A percentile compares a stretch with the other conserved stretches of the same genome.
Conservation (phyloP, 306 rosid species). For the Lotus japonicus region DNA sequence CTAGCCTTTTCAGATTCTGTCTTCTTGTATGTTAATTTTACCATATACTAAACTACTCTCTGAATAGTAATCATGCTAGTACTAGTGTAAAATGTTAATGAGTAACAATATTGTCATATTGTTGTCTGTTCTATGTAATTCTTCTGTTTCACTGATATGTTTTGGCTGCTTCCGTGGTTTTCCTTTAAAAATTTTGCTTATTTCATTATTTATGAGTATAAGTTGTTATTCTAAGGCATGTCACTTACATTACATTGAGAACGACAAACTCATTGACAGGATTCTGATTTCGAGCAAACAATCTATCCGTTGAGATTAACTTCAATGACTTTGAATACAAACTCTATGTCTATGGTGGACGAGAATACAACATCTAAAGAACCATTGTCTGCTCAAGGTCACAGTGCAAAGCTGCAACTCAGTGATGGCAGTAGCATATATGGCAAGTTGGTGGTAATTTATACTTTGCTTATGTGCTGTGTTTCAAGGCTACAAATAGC, state of each 20-base stretch:
- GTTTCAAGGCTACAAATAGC: background rate
- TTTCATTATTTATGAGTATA: background rate
- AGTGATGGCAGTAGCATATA: constrained; percentile 69
- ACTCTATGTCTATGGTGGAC: constrained; percentile 32
- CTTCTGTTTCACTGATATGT: constrained; percentile 1
- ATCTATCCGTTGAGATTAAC: constrained; percentile 57
- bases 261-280: constrained; percentile 40
- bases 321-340: constrained; percentile 49
- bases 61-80: constrained; percentile 6
- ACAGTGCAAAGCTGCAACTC: constrained; percentile 64
- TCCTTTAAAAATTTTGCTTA: background rate
- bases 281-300: constrained; percentile 58
- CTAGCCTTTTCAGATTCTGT: background rate
- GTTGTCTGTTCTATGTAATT: background rate
- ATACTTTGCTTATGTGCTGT: background rate
- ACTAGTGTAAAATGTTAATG: constrained; percentile 8
- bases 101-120: background rate
- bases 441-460: constrained; percentile 88
- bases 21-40: background rate
- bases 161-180: background rate
- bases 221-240: background rate
- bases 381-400: constrained; percentile 35
- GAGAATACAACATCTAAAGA: constrained; percentile 28
- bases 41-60: background rate
- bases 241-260: constrained; percentile 18